Percentiles rank a stretch among this genome's conserved stretches.
Evolutionary conservation across 371 early-diverging fungal species (phyloP).

Genomic region (Choanephora cucurbitarum): DNA sequence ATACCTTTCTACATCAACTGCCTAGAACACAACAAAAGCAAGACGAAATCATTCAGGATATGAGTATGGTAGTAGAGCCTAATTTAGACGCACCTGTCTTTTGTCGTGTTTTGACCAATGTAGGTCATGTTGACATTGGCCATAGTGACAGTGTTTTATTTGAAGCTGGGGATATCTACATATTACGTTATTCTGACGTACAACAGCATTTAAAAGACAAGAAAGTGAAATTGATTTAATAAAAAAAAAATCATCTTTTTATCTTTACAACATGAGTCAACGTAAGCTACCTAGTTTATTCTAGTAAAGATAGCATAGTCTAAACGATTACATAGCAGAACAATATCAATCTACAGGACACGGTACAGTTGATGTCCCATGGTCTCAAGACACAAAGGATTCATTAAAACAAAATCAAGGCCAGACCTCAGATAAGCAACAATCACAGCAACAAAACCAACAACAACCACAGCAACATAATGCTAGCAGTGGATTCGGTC

Average conservation of each 20-base stretch:
- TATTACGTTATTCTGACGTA: conserved; percentile 34
- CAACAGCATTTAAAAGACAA: conserved; percentile 20
- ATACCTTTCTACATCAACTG: conserved; percentile 56
- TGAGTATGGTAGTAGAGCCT: conserved; percentile 61
- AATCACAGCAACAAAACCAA: background rate
- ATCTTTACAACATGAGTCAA: background rate
- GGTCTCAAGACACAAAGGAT: conserved; percentile 1
- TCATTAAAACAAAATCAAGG: background rate
- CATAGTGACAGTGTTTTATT: conserved; percentile 3
- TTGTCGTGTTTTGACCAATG: conserved; percentile 56
- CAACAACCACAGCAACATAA: background rate
- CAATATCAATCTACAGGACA: conserved; percentile 40
- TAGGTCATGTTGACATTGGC: conserved; percentile 45
- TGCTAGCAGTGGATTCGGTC: conserved; percentile 21
- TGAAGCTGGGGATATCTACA: conserved; percentile 19
- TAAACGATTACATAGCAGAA: conserved; percentile 17
- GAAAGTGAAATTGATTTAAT: conserved; percentile 27
- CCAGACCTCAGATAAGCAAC: background rate
- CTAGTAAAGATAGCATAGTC: too few relatives aligned
- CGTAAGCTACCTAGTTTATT: background rate
- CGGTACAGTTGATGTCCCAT: conserved; percentile 29
- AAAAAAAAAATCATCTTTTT: background rate
- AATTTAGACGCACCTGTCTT: conserved; percentile 77
- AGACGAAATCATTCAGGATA: conserved; percentile 42
- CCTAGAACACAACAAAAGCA: conserved; percentile 60